Base-by-base conservation (phyloP, 352 stramenopile species). In the Phytophthora sansomeana region DNA sequence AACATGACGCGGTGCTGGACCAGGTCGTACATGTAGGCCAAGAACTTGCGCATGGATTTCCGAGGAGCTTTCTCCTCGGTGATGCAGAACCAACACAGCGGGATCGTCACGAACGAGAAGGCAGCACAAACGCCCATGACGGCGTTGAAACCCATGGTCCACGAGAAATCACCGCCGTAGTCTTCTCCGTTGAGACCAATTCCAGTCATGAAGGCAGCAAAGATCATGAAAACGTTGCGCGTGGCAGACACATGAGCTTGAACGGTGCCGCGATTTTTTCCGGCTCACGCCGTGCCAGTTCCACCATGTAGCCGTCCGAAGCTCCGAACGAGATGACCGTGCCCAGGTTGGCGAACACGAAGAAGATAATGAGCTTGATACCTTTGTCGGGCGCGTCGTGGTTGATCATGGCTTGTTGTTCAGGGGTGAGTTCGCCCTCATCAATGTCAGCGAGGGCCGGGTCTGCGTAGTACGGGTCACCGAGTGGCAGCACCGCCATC, bases 271-370 rank as follows among this genome's bases (percentile, higher is more conserved):
- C 81, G 80, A 13, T 72, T 16, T n/a, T 26, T 26, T 75, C 67
- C 2, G 77, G 61, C 49, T 92, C 84, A n/a, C 69, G 69, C 39
- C 87, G 77, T 13, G 77, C 68, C 2, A 90, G 26, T 51, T 90
- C 75, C 29, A 91, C 73, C 55, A 89, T 76, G 59, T 88, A 72
- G 4, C 84, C 86, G 63, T 95, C 82, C 14, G 78, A 72, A 13
- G 87, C 81, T 0, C 88, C 80, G 64, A 91, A 88, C 10, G 86
- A 83, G 43, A 93, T 88, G 39, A 95, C 82, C 32, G 87, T 89
- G 33, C 87, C 87, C 21, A 93, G 17, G 52, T 90, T 89, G 3
- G 89, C 85, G 3, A 93, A 44, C 51, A 92, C 82, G 58, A 96
- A 80, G 30, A 88, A 68, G 33, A 90, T 48, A 13, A 90, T 75